Conservation (phyloP, 768 basidiomycete genomes). For the Pisolithus marmoratus region DNA sequence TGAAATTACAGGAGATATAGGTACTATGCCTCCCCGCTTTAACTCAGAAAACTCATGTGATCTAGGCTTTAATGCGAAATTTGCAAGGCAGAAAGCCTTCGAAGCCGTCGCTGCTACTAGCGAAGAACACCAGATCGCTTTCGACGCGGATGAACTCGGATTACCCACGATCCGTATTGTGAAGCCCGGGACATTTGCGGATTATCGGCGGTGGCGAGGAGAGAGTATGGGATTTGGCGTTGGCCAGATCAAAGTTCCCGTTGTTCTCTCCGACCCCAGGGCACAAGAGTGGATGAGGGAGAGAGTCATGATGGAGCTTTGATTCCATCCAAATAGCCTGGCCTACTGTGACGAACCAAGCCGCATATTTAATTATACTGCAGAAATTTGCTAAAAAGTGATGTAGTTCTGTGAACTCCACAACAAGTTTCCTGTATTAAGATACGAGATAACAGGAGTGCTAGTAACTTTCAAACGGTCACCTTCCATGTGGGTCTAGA, state of each 20-base stretch:
- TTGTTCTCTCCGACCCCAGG: constrained; percentile 1
- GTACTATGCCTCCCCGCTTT: no score
- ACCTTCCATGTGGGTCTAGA: no score
- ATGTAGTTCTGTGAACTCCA: no score
- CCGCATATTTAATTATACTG: no score
- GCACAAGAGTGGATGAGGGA: constrained; percentile 4
- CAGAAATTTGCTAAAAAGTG: no score
- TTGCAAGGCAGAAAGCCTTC: background rate
- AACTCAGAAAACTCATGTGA: no score
- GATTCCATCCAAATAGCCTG: no score
- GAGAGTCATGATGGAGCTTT: background rate
- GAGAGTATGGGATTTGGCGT: background rate
- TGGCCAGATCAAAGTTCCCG: constrained; percentile 7
- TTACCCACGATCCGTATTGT: constrained; percentile 6
- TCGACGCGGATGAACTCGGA: background rate
- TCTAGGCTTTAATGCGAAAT: background rate
- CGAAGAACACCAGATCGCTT: background rate
- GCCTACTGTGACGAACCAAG: no score
- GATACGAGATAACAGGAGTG: no score
- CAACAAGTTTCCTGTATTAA: no score
- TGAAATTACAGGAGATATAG: background rate
- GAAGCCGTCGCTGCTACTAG: background rate
- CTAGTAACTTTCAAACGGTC: no score
- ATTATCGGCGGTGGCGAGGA: constrained; percentile 4
- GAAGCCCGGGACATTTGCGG: constrained; percentile 3